Base-by-base conservation (phyloP, 2,329 filamentous ascomycete species). In the Podosphaera xanthii region DNA sequence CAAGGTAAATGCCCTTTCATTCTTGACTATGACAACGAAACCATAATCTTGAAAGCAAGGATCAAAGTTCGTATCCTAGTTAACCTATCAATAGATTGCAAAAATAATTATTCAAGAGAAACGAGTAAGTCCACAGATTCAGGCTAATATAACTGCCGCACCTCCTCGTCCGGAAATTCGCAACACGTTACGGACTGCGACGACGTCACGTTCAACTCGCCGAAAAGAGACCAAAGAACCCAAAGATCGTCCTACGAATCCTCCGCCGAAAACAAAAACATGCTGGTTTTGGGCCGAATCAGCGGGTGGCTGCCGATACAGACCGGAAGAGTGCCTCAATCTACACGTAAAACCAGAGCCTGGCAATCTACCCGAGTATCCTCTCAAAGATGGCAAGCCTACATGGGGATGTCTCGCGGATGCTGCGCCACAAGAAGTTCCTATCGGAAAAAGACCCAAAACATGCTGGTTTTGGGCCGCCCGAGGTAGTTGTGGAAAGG, bases 381-480 rank as follows among this genome's bases (percentile, higher is more conserved):
- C 57, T 4, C 50, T 59, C 22, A 59, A 59, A n/a, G 57, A 58
- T 14, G 57, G 57, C 4, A 59, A 59, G 33, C 48, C 57, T n/a
- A 59, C 57, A 5, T 59, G 57, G 57, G 57, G 48, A 3, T 12
- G 48, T 31, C 57, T 59, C 22, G 48, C 57, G 4, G 57, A 59
- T 42, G 57, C 57, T 8, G 48, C n/a, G 14, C 48, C 44, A 31
- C 12, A 8, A 52, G 57, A 53, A 53, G 48, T 59, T 31, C 57
- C 57, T 42, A 35, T 35, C 31, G 48, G 50, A 2, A 59, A 59
- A 35, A 33, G 9, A 34, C 57, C 57, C 2, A 38, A n/a, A 33
- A 40, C 38, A 8, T 59, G 57, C 35, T 59, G 57, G 57, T 59
- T 33, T 59, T 59, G 57, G 57, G 57, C 57, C 4, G 52, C 48